Evolutionary conservation across 306 rosid genomes (phyloP).

Genomic region (Vigna mungo): DNA sequence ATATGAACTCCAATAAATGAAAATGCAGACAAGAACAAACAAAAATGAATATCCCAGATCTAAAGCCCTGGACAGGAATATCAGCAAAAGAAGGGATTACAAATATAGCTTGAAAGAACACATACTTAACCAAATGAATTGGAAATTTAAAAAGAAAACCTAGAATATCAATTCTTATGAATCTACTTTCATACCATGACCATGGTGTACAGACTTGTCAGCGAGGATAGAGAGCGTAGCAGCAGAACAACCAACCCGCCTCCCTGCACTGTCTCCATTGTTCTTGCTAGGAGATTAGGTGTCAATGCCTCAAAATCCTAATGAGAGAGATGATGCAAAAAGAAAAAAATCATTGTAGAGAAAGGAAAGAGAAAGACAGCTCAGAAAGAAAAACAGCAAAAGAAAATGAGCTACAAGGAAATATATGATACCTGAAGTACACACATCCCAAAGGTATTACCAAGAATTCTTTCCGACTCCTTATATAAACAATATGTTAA

Average conservation of each 20-base stretch:
- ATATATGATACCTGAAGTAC: slow-evolving; percentile 74
- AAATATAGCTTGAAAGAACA: slow-evolving; percentile 1
- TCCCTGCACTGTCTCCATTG: slow-evolving; percentile 98
- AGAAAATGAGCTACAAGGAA: slow-evolving; percentile 30
- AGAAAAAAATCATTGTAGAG: not conserved
- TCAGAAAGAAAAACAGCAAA: not conserved
- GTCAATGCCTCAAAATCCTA: slow-evolving; percentile 98
- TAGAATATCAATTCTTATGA: slow-evolving; percentile 31
- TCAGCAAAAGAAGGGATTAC: not conserved
- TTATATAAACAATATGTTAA: slow-evolving; percentile 78
- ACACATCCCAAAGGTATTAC: slow-evolving; percentile 96
- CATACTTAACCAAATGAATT: not conserved
- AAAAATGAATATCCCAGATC: not conserved
- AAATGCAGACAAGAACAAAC: not conserved
- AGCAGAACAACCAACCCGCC: slow-evolving; percentile 89
- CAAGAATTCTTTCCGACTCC: slow-evolving; percentile 88
- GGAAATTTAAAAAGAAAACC: not conserved
- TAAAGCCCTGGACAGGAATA: slow-evolving; percentile 1
- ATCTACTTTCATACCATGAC: slow-evolving; percentile 74
- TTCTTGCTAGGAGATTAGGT: slow-evolving; percentile 92
- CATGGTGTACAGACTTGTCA: slow-evolving; percentile 95
- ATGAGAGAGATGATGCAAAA: slow-evolving; percentile 27
- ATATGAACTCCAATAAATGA: not conserved
- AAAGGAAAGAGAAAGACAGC: slow-evolving; percentile 15
- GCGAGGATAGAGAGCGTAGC: slow-evolving; percentile 78